Conservation (phyloP, 2,329 filamentous ascomycete species). For the Arthrobotrys sinensis region DNA sequence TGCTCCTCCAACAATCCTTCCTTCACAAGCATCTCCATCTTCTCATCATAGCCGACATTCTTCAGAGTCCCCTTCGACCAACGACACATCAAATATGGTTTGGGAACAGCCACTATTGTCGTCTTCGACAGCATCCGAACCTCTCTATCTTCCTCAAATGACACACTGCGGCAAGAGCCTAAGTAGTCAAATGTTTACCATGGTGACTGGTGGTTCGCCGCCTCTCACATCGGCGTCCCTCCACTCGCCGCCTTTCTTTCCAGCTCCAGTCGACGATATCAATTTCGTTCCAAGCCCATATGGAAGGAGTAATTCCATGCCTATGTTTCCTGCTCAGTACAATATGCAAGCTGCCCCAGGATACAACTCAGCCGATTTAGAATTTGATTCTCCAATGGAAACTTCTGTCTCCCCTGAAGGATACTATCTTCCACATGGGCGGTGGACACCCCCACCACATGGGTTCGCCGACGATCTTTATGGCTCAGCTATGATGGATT, state of each 20-base stretch:
- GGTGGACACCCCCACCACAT: conserved; percentile 21
- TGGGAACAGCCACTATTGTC: conserved; percentile 39
- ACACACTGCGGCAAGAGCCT: conserved; percentile 14
- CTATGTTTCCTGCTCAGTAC: conserved; percentile 17
- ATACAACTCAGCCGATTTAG: conserved; percentile 19
- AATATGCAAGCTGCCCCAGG: conserved; percentile 6
- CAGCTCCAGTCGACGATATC: conserved; percentile 33
- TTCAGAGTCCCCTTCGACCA: conserved; percentile 24
- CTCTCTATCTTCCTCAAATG: conserved; percentile 29
- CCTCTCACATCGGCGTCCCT: conserved; percentile 15
- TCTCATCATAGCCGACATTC: conserved; percentile 28
- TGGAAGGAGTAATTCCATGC: conserved; percentile 33
- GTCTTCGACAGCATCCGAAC: conserved; percentile 45
- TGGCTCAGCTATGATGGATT: not conserved
- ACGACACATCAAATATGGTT: conserved; percentile 48
- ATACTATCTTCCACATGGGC: not conserved
- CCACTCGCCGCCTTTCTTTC: conserved; percentile 22
- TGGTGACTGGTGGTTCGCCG: conserved; percentile 37
- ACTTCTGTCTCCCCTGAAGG: conserved; percentile 5
- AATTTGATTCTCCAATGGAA: conserved; percentile 9
- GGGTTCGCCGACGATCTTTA: conserved; percentile 19
- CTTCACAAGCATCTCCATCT: conserved; percentile 33
- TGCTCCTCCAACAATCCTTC: conserved; percentile 35
- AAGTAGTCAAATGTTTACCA: conserved; percentile 35
- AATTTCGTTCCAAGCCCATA: not conserved